Evolutionary conservation across 352 stramenopile species (phyloP).

Genomic region (Hyaloperonospora arabidopsidis): DNA sequence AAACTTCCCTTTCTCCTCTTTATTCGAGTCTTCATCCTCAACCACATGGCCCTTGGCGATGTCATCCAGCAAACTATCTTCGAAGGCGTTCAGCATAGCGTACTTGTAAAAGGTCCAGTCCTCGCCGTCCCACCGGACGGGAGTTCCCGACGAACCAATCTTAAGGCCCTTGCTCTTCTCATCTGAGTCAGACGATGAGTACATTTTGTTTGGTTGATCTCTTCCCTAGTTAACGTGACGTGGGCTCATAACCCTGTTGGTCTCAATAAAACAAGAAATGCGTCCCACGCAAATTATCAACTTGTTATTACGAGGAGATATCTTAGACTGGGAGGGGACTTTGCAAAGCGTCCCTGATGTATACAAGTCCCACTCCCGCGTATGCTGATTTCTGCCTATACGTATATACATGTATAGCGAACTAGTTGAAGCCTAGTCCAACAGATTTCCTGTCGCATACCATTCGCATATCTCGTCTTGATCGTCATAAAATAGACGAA

Average conservation of each 20-base stretch:
- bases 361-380: too few relatives aligned
- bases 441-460: background rate
- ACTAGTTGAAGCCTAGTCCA: too few relatives aligned
- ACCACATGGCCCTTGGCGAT: background rate
- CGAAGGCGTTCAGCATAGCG: conserved; percentile 11
- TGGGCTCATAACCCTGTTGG: background rate
- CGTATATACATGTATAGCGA: too few relatives aligned
- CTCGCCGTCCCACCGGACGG: conserved; percentile 7
- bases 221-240: background rate
- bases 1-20: conserved; percentile 4
- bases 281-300: too few relatives aligned
- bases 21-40: background rate
- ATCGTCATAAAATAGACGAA: background rate
- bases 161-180: conserved; percentile 4
- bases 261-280: too few relatives aligned
- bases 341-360: too few relatives aligned
- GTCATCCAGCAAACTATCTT: conserved; percentile 7
- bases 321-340: too few relatives aligned
- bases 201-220: conserved; percentile 3
- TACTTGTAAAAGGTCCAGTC: conserved; percentile 17
- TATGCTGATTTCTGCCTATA: too few relatives aligned
- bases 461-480: background rate
- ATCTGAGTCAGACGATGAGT: conserved; percentile 5
- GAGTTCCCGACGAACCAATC: conserved; percentile 2
- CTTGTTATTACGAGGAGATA: background rate